Base-by-base conservation (phyloP, 768 basidiomycete species). In the Boletus reticulatus region DNA sequence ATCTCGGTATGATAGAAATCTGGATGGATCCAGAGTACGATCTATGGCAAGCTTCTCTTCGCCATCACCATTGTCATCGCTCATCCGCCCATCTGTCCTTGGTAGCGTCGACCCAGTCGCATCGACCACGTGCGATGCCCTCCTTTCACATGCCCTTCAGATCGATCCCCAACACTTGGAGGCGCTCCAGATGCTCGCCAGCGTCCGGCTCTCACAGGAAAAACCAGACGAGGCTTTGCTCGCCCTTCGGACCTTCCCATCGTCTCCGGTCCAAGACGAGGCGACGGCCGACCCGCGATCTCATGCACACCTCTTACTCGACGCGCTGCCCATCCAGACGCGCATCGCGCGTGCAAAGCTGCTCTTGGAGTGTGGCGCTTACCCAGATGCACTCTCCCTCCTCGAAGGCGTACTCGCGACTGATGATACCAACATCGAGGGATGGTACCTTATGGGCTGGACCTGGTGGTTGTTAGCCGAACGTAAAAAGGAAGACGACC, bases 381-480 rank as follows among this genome's bases (percentile, higher is more conserved):
- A 83, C 67, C 75, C 84, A 1, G 84, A 85, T 24, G 93, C 93
- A 1, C 72, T 95, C 6, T 71, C 86, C 12, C 84, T 94, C 14
- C 72, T 96, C 27, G 84, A 90, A 43, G 89, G 88, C 13, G 79
- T 94, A 11, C 85, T 94, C 72, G 81, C 87, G 11, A 72, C 85
- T 0, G 92, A 95, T 69, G 90, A 94, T 60, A 81, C 91, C 65
- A 88, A 92, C 50, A 86, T 94, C 13, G 93, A 95, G 62, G 94
- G 87, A 1, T 95, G 94, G 87, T 96, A 96, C 67, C 82, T 96
- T 29, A 93, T 95, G 71, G 94, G 93, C 50, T 97, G 93, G 93
- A 88, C 89, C 60, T 93, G 91, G 78, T 92, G 85, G 75, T 74
- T 95, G 44, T 85, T 90, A 82, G 81, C 84, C 0, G 87, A 89